Evolutionary conservation across 306 rosid species (phyloP), one percentile per base, ranked within the genome.

Genomic region (Cucurbita moschata): DNA sequence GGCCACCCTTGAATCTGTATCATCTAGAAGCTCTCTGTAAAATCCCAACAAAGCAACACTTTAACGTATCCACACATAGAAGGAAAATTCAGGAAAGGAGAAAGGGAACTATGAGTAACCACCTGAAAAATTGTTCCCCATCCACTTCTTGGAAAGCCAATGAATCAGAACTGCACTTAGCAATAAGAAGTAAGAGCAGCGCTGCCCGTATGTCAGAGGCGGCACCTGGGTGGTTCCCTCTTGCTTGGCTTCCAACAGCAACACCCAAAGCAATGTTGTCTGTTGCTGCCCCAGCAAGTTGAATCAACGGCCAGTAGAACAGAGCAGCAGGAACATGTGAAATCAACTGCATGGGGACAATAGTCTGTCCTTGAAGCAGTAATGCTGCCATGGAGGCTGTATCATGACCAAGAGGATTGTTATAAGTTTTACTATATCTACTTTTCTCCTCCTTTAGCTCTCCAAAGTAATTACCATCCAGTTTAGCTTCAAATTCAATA

Each of bases 171-270:
- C 91, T 84, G 84, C 99, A 95, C 89, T 95, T 95, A 82, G 96
- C 96, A 75, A 95, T 91, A 75, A 95, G 88, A 80, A 95, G 99
- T 72, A 95, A 85, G 62, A 95, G 83, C 79, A 95, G 96, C 69
- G 90, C 79, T 66, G 99, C 90, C 51, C 99, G 92, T 69, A 95
- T 95, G 83, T 95, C 99, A 10, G 99, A 95, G 18, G 96, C 88
- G 10, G 97, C 89, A 76, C 99, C 99, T 18, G 97, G 97, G 71
- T 90, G 86, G 86, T 85, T 95, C 78, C 96, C 99, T 83, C 96
- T 89, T 79, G 96, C 99, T 85, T 95, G 87, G 87, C 99, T 95
- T 83, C 97, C 99, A 76, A 95, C 99, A 30, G 99, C 91, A 78
- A 95, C 87, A 78, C 99, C 99, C 78, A 95, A 73, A 13, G 99